phyloP scores from a whole-genome alignment of 2,329 filamentous ascomycete genomes.

The Aspergillus clavatus region DNA sequence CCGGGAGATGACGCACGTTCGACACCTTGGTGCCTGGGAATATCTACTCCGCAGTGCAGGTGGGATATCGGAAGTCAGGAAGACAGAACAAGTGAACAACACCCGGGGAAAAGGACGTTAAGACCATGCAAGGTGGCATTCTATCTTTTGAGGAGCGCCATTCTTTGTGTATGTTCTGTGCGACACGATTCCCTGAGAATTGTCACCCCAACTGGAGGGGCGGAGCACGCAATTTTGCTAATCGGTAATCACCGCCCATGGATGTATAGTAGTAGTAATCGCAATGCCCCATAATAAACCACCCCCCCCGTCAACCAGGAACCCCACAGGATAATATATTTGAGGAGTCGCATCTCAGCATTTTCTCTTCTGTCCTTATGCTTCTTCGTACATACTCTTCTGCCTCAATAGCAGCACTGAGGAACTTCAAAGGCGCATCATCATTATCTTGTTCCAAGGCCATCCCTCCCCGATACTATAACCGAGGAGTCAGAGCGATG shows the following conservation, averaged over 20 bases:
- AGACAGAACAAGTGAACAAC: neutral
- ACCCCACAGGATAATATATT: neutral
- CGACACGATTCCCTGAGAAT: too few relatives aligned
- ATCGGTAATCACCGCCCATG: neutral
- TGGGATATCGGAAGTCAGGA: neutral
- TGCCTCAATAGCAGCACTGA: neutral
- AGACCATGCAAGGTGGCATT: neutral
- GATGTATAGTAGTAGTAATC: too few relatives aligned
- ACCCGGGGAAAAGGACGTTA: neutral
- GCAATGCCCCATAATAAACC: neutral
- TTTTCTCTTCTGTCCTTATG: neutral
- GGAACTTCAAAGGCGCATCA: slow-evolving; percentile 1
- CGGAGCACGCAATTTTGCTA: neutral
- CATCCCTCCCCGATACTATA: slow-evolving; percentile 16
- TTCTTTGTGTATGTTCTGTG: too few relatives aligned
- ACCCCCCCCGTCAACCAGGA: neutral
- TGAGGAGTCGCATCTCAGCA: neutral
- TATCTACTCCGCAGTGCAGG: too few relatives aligned
- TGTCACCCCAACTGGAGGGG: neutral
- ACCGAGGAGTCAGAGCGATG: slow-evolving; percentile 32
- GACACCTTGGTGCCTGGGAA: neutral
- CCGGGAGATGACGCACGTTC: neutral
- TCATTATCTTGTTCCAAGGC: slow-evolving; percentile 3
- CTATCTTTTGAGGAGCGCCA: neutral
- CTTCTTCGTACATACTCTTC: neutral